A percentile compares a stretch with the other conserved stretches of the same genome.
These are phyloP conservation scores for Cyanophora paradoxa DNA, from an alignment of 78 protist genomes.

Conservation along the genomic window DNA sequence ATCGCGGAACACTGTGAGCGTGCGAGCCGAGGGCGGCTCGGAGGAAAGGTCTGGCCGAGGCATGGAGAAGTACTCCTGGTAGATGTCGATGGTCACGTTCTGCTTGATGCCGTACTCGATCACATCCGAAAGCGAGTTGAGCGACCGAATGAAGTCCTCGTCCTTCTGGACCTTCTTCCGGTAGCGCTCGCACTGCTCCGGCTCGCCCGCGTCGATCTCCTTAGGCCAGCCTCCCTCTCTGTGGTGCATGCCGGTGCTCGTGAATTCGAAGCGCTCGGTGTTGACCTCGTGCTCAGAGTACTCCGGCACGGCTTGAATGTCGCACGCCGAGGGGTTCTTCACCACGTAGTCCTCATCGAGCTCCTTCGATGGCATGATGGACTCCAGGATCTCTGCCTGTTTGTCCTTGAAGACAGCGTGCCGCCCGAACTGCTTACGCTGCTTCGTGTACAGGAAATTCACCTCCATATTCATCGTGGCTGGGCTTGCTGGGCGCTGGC, in stretches of 20 bases:
- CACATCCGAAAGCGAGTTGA: conserved; percentile 12
- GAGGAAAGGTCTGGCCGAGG: conserved; percentile 14
- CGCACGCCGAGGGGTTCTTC: conserved; percentile 7
- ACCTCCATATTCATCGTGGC: conserved; percentile 19
- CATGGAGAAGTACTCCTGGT: conserved; percentile 50
- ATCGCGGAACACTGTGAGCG: conserved; percentile 59
- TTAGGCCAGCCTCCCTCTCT: conserved; percentile 79
- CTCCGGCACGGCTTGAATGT: conserved; percentile 24
- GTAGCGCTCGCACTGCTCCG: conserved; percentile 31
- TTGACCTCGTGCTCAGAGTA: conserved; percentile 52
- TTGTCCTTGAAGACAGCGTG: background rate
- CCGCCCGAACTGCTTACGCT: conserved; percentile 23
- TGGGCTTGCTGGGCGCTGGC: too few species aligned
- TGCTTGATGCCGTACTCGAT: conserved; percentile 32
- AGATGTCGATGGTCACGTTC: conserved; percentile 67
- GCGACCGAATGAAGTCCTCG: conserved; percentile 18
- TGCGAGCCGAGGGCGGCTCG: conserved; percentile 63
- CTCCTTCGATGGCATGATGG: background rate
- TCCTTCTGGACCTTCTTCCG: conserved; percentile 47
- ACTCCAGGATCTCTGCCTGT: background rate
- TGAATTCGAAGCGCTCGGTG: conserved; percentile 32
- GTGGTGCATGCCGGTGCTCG: conserved; percentile 38
- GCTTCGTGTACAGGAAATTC: background rate
- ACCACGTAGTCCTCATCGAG: background rate
- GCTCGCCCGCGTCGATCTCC: conserved; percentile 40